These are phyloP conservation scores for Aspergillus saccharolyticus DNA, from an alignment of 495 filamentous ascomycete genomes.

Conservation along the genomic window DNA sequence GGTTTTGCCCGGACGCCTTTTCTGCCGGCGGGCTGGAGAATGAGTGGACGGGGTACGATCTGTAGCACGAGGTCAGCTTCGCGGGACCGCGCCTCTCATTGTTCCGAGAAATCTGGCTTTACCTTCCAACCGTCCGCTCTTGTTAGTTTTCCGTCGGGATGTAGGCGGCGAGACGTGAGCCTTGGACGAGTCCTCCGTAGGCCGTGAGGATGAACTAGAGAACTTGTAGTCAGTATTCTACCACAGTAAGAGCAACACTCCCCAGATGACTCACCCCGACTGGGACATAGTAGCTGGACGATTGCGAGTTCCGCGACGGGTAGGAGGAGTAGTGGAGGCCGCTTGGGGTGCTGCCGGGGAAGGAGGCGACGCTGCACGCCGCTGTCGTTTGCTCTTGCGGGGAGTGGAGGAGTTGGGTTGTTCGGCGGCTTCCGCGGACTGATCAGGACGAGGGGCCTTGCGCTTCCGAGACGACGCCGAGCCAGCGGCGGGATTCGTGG, in stretches of 20 bases:
- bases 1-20: conserved; percentile 54
- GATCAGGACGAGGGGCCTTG: conserved; percentile 46
- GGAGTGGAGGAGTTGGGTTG: conserved; percentile 37
- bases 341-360: conserved; percentile 25
- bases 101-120: conserved; percentile 1
- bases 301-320: conserved; percentile 60
- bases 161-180: conserved; percentile 44
- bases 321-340: conserved; percentile 18
- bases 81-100: background rate
- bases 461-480: conserved; percentile 51
- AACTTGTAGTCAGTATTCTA: conserved; percentile 4
- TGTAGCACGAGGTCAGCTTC: conserved; percentile 8
- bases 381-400: conserved; percentile 41
- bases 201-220: conserved; percentile 40
- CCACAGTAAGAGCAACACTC: background rate
- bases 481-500: conserved; percentile 34
- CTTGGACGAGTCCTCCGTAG: conserved; percentile 39
- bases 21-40: conserved; percentile 39
- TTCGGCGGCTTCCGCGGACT: conserved; percentile 34
- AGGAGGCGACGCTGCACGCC: conserved; percentile 41
- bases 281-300: conserved; percentile 70
- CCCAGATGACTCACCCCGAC: conserved; percentile 57
- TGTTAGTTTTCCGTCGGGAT: conserved; percentile 62
- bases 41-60: conserved; percentile 33
- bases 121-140: conserved; percentile 41